Evolutionary conservation across 768 basidiomycete species (phyloP).

Genomic region (Pseudohyphozyma bogoriensis): DNA sequence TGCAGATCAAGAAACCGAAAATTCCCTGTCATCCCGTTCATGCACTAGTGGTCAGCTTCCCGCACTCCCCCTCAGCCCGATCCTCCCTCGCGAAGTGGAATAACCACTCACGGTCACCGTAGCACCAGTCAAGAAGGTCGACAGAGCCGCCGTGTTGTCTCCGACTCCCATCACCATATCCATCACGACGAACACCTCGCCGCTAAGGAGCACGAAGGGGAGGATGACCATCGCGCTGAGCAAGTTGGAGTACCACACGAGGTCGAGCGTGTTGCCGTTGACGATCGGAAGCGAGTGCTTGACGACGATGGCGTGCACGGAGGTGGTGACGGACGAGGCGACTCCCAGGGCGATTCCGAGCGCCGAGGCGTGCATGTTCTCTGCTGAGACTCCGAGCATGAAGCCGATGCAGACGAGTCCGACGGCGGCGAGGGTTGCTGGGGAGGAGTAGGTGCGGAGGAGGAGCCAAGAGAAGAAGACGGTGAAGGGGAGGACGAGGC

Average conservation of each 20-base stretch:
- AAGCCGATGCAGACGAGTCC: conserved; percentile 80
- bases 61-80: background rate
- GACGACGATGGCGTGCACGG: conserved; percentile 86
- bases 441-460: conserved; percentile 64
- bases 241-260: conserved; percentile 88
- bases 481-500: conserved; percentile 86
- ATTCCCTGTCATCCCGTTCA: conserved; percentile 48
- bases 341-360: conserved; percentile 78
- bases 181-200: conserved; percentile 58
- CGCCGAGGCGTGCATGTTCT: conserved; percentile 41
- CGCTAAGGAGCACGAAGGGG: conserved; percentile 63
- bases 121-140: conserved; percentile 34
- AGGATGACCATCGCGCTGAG: conserved; percentile 61
- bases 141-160: conserved; percentile 14
- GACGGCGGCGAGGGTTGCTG: conserved; percentile 64
- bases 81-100: too few relatives aligned
- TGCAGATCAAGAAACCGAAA: conserved; percentile 86
- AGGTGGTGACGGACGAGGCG: conserved; percentile 72
- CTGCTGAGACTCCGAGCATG: conserved; percentile 46
- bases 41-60: background rate
- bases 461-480: conserved; percentile 68
- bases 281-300: conserved; percentile 73
- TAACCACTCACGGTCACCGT: conserved; percentile 30
- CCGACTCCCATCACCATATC: conserved; percentile 50
- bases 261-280: conserved; percentile 66